Evolutionary conservation across 2,329 filamentous ascomycete species (phyloP).

Genomic region (Aspergillus clavatus): DNA sequence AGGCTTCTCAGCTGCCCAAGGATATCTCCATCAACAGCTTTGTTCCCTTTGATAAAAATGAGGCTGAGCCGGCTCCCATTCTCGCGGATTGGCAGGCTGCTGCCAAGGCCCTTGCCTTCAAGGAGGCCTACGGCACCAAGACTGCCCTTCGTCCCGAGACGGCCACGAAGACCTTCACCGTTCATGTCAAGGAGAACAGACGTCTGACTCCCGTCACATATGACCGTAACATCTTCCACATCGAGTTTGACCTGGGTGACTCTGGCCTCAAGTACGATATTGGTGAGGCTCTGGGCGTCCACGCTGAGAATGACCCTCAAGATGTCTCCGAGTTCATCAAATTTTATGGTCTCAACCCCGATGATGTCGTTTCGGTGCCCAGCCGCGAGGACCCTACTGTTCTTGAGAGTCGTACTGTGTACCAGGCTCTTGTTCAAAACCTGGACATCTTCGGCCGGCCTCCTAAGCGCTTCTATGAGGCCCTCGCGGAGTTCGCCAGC

Average conservation of each 20-base stretch:
- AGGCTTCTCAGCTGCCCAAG: slow-evolving; percentile 49
- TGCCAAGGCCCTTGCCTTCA: slow-evolving; percentile 86
- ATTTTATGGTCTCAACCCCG: slow-evolving; percentile 77
- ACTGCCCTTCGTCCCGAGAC: slow-evolving; percentile 76
- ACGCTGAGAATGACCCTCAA: slow-evolving; percentile 82
- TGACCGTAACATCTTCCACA: slow-evolving; percentile 99
- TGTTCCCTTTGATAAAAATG: slow-evolving; percentile 68
- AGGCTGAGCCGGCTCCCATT: slow-evolving; percentile 60
- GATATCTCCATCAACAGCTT: slow-evolving; percentile 78
- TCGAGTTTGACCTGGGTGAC: slow-evolving; percentile 90
- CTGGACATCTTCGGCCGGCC: slow-evolving; percentile 95
- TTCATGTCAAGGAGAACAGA: slow-evolving; percentile 92
- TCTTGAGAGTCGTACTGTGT: slow-evolving; percentile 84
- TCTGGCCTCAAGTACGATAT: slow-evolving; percentile 95
- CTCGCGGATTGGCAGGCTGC: slow-evolving; percentile 76
- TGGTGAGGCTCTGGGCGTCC: slow-evolving; percentile 92
- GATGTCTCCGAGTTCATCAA: slow-evolving; percentile 81
- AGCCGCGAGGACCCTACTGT: slow-evolving; percentile 70
- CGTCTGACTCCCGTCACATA: slow-evolving; percentile 82
- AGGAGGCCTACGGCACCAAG: slow-evolving; percentile 81
- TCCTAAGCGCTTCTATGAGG: slow-evolving; percentile 96
- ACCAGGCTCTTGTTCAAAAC: slow-evolving; percentile 86
- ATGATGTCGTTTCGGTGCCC: slow-evolving; percentile 86
- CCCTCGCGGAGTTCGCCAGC: slow-evolving; percentile 76
- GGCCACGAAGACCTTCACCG: slow-evolving; percentile 75